Evolutionary conservation across 139 green algal genomes (phyloP).

Genomic region (Klebsormidium nitens): DNA sequence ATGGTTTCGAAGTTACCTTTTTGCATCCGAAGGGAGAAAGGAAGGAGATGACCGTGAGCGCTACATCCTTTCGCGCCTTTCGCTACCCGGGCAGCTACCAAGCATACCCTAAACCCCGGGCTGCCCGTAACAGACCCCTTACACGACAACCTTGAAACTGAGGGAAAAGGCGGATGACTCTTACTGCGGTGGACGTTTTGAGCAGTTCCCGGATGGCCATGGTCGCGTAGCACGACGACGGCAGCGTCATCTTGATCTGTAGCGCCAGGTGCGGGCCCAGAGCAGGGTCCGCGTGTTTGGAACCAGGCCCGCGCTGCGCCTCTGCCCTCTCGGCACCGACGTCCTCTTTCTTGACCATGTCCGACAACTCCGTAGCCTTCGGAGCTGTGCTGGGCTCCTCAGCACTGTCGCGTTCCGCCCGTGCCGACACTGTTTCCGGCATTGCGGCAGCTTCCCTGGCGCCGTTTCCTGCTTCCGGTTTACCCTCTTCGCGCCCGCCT

Average conservation of each 20-base stretch:
- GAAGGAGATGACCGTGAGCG: too few species aligned
- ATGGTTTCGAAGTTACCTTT: too few species aligned
- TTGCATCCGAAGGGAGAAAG: too few species aligned
- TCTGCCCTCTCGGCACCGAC: neutral
- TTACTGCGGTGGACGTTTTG: slow-evolving; percentile 27
- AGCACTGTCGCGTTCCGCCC: slow-evolving; percentile 1
- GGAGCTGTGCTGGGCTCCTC: neutral
- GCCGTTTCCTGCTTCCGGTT: too few species aligned
- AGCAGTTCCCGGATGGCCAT: slow-evolving; percentile 61
- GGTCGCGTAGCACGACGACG: slow-evolving; percentile 80
- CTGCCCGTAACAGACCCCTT: too few species aligned
- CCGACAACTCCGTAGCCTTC: neutral
- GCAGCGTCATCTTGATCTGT: slow-evolving; percentile 69
- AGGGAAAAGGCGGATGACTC: too few species aligned
- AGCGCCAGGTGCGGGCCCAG: slow-evolving; percentile 48
- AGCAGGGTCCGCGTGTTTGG: neutral
- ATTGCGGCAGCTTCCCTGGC: neutral
- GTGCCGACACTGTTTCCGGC: too few species aligned
- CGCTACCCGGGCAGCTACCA: too few species aligned
- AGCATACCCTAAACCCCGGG: too few species aligned
- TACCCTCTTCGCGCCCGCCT: too few species aligned
- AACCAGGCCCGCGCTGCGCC: neutral
- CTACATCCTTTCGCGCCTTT: too few species aligned
- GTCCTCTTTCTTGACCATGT: slow-evolving; percentile 18
- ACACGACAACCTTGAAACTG: too few species aligned